Base-by-base conservation (phyloP, 257 asterid species). In the Primulina huaijiensis region DNA sequence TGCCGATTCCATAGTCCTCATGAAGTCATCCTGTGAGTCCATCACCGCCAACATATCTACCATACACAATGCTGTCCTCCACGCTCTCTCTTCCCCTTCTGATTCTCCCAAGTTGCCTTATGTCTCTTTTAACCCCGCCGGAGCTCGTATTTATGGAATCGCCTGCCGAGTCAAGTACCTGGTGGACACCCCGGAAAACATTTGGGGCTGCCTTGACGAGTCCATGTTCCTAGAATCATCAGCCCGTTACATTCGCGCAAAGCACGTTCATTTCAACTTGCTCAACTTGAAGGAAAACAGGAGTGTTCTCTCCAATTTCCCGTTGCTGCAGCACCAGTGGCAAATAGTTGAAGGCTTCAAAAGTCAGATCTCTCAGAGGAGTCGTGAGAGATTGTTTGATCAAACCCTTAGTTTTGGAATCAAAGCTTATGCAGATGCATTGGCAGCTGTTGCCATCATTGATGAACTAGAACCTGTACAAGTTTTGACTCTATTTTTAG, bases 151-250 rank as follows among this genome's bases (percentile, higher is more conserved):
- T 71, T 94, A 94, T 72, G 97, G 92, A 65, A 85, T 94, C 37
- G 99, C 97, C 10, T 94, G 97, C 76, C 80, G 99, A 58, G 99
- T 94, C 72, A 94, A 94, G 89, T 94, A 94, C 81, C 82, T 94
- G 27, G 99, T 94, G n/a, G 99, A 94, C 80, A 91, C 97, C 38
- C 99, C 97, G 12, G 99, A 94, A 60, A 91, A 94, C 75, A 94
- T 94, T 3, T 94, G 99, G 99, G 99, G 99, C 33, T 88, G 99
- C 75, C 88, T 94, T 7, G 99, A 94, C 64, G 99, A 94, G 72
- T 91, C 87, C 12, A 94, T 94, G 99, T 91, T 89, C 75, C 81
- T 90, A 3, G 97, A 94, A 69, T 81, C 96, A 23, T 87, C 99
- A 6, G 95, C 97, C 4, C 87, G 99, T 38, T 94, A 94, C 75